Evolutionary conservation across 768 basidiomycete genomes (phyloP), one percentile per base, ranked within the genome.

Genomic region (Lentinula aciculospora): DNA sequence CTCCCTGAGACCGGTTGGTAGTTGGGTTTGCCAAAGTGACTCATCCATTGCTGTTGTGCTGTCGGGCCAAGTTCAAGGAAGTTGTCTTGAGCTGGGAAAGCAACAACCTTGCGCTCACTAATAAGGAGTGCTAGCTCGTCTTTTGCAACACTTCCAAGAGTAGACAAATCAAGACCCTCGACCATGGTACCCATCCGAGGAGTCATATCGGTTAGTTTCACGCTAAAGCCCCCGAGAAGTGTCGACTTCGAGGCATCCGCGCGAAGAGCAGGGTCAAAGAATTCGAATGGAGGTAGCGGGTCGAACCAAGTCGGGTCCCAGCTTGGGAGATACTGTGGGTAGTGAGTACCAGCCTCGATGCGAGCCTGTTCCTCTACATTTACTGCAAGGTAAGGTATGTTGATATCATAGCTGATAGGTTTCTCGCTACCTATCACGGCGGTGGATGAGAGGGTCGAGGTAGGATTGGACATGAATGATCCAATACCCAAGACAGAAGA

Each of bases 161-260:
- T 23, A 19, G 56, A 53, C n/a, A 64, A 40, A 25, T 64, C 57
- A 1, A 64, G 40, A 13, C 60, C 60, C 8, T 56, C 53, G 23
- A 64, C 56, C 19, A 65, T 44, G 8, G 61, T 65, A 23, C 64
- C 64, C 62, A 65, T 62, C 21, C 58, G 53, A 2, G 64, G 64
- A 6, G 60, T 56, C 37, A 65, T 60, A 3, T 63, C 42, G n/a
- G 57, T 42, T 28, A 58, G 12, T 34, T 29, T 19, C 10, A 59
- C 36, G 32, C 17, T 42, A 25, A 9, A 21, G 6, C 34, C 23
- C 5, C 56, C 45, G 1, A 63, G 57, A 15, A 65, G 60, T 27
- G 57, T 45, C 2, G 58, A 25, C 45, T 63, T 65, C 37, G 46
- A 15, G 15, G 59, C 39, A 44, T 61, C 60, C 15, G 64, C 62